Base-by-base conservation (phyloP, 768 basidiomycete species). In the Tulasnella sp. region DNA sequence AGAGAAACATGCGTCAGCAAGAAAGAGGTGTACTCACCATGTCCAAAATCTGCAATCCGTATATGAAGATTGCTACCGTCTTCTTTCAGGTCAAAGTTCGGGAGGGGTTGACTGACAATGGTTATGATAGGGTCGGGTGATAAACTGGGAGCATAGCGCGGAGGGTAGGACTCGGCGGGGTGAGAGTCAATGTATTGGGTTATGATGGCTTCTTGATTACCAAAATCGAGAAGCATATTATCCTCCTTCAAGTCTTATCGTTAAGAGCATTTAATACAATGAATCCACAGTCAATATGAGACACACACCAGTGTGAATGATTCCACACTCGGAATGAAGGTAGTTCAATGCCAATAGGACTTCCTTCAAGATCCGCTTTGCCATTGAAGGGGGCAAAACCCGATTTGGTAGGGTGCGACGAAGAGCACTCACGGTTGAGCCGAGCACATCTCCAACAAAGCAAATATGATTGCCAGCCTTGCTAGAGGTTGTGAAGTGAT, bases 61-160 rank as follows among this genome's bases (percentile, higher is more conserved):
- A 64, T 44, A 12, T 35, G 19, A 22, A 64, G 19, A 42, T 63
- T 56, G 31, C 53, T 45, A 19, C 45, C 16, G 41, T 53, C 52
- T 1, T 29, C 22, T 9, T 35, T 20, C 24, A 63, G 53, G 31
- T 13, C 45, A 16, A 46, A 55, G 22, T 57, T 48, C 5, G 59
- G 60, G n/a, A 64, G 56, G 12, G 61, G 63, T 33, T 64, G 62
- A 13, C 58, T 61, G 41, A 35, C 55, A 25, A 59, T 55, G 13
- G 58, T 62, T 35, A 58, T 50, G n/a, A 62, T 58, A 37, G 61
- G 63, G 13, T 61, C 53, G 29, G 24, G 9, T 9, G 10, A 28
- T 35, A 25, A 7, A 19, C 57, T 13, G 12, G 20, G 3, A 10
- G 15, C 41, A 19, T 20, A 6, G 22, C 48, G 48, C 25, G 34